Conservation (phyloP, 805 yeast genomes). For the Kodamaea laetipori region DNA sequence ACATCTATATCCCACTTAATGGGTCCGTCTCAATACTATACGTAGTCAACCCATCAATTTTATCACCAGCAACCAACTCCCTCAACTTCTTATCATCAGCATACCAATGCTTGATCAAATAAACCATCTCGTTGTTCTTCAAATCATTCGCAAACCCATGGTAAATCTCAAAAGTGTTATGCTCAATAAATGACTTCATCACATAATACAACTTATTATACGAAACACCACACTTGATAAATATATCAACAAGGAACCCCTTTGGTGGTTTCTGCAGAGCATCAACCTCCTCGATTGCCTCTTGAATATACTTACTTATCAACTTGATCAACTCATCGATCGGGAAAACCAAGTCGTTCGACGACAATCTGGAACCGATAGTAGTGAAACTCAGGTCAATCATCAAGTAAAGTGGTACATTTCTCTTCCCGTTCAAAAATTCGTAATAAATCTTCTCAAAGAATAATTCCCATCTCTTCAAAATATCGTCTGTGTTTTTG, state of each 20-base stretch:
- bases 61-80: slow-evolving; percentile 52
- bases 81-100: slow-evolving; percentile 61
- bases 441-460: slow-evolving; percentile 53
- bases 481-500: slow-evolving; percentile 79
- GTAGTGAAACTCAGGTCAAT: slow-evolving; percentile 42
- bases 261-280: slow-evolving; percentile 40
- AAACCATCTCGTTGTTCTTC: slow-evolving; percentile 51
- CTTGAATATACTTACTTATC: slow-evolving; percentile 55
- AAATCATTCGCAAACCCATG: slow-evolving; percentile 43
- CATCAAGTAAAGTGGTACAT: slow-evolving; percentile 41
- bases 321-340: slow-evolving; percentile 68
- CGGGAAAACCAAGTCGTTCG: slow-evolving; percentile 80
- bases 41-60: slow-evolving; percentile 44
- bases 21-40: slow-evolving; percentile 63
- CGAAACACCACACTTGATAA: slow-evolving; percentile 62
- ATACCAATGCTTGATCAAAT: slow-evolving; percentile 69
- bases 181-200: slow-evolving; percentile 62
- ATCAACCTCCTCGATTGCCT: slow-evolving; percentile 36
- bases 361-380: slow-evolving; percentile 64
- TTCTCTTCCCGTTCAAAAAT: slow-evolving; percentile 23
- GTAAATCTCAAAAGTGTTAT: slow-evolving; percentile 54
- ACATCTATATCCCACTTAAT: slow-evolving; percentile 24
- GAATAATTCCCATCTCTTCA: slow-evolving; percentile 75
- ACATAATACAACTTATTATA: slow-evolving; percentile 66
- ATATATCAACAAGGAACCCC: slow-evolving; percentile 64